phyloP scores from a whole-genome alignment of 2,329 filamentous ascomycete species.

The Ophiostoma quercus region DNA sequence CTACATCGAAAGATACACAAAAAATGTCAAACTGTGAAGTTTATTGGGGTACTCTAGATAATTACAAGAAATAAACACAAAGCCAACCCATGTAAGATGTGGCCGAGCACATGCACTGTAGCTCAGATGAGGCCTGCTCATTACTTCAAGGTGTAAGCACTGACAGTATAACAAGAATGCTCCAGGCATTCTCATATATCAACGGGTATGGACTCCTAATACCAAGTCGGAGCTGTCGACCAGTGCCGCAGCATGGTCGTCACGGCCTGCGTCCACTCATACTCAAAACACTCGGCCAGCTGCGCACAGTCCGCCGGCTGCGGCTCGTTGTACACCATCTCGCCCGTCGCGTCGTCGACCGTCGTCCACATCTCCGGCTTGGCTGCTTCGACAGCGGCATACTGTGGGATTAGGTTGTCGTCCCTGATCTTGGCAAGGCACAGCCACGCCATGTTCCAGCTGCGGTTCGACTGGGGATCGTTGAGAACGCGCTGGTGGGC shows the following conservation, averaged over 20 bases:
- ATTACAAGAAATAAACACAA: too few relatives aligned
- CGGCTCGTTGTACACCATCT: conserved; percentile 39
- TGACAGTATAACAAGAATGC: not conserved
- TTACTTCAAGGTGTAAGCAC: not conserved
- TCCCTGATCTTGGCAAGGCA: conserved; percentile 61
- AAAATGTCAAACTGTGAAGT: too few relatives aligned
- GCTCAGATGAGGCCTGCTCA: not conserved
- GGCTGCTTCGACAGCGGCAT: conserved; percentile 56
- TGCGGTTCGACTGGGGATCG: conserved; percentile 61
- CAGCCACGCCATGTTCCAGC: conserved; percentile 74
- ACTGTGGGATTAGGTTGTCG: conserved; percentile 53
- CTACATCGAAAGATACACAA: too few relatives aligned
- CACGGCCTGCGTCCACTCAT: conserved; percentile 63
- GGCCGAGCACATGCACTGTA: too few relatives aligned
- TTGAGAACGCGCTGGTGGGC: conserved; percentile 58
- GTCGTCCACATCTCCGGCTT: conserved; percentile 61
- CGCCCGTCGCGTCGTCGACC: conserved; percentile 38
- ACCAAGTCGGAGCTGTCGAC: conserved; percentile 47
- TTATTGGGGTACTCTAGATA: too few relatives aligned
- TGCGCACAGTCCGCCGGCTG: conserved; percentile 51
- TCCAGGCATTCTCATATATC: not conserved
- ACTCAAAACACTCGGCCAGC: conserved; percentile 57
- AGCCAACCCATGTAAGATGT: too few relatives aligned
- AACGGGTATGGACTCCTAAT: not conserved
- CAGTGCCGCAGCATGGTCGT: conserved; percentile 64